phyloP scores from a whole-genome alignment of 208 protist genomes.

The Cochliopodium minus region DNA sequence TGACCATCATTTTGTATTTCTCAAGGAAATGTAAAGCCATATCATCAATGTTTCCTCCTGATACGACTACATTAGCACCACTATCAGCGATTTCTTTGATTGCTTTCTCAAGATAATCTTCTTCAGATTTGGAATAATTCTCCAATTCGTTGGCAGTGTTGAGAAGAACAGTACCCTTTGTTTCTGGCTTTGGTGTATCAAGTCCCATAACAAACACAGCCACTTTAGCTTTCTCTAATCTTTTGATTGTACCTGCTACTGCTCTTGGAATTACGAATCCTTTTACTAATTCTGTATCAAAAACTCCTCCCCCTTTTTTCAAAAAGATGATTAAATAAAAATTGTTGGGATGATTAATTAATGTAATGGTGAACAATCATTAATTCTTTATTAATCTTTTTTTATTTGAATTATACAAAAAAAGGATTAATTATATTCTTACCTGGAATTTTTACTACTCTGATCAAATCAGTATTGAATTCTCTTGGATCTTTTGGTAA shows the following conservation, averaged over 20 bases:
- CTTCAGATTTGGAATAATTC: constrained; percentile 84
- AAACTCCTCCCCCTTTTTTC: constrained; percentile 73
- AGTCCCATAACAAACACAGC: constrained; percentile 90
- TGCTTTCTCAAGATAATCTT: constrained; percentile 83
- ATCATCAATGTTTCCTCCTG: constrained; percentile 85
- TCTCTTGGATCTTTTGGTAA: constrained; percentile 77
- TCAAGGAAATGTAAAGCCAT: constrained; percentile 97
- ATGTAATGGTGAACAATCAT: too few relatives aligned
- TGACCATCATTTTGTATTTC: constrained; percentile 86
- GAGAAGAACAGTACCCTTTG: constrained; percentile 90
- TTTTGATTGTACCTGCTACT: constrained; percentile 67
- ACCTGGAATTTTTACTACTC: constrained; percentile 92
- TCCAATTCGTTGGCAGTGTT: constrained; percentile 90
- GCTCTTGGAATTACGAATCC: constrained; percentile 89
- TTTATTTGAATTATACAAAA: too few relatives aligned
- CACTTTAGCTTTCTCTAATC: constrained; percentile 82
- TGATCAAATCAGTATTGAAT: constrained; percentile 98
- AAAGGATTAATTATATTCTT: too few relatives aligned
- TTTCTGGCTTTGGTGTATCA: constrained; percentile 88
- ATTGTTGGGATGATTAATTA: too few relatives aligned
- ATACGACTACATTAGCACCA: constrained; percentile 92
- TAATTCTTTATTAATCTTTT: too few relatives aligned
- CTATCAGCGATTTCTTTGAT: constrained; percentile 81
- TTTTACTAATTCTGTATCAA: constrained; percentile 70
- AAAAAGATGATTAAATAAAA: too few relatives aligned